These are phyloP conservation scores for Serendipita sp. DNA, from an alignment of 768 basidiomycete genomes.

Conservation along the genomic window DNA sequence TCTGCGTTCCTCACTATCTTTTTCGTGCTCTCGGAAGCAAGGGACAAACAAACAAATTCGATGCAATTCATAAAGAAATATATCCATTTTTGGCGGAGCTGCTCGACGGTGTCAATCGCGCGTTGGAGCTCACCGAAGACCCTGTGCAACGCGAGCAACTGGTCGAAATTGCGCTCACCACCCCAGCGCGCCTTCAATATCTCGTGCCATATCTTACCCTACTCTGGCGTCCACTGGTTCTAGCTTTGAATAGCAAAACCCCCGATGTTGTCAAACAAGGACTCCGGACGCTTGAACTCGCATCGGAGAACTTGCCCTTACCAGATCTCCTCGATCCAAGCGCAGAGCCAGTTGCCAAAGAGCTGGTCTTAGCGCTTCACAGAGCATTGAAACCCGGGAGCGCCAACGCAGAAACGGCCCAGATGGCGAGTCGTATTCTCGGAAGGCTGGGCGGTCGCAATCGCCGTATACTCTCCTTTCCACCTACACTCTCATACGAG, in stretches of 20 bases:
- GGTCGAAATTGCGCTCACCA: slow-evolving; percentile 92
- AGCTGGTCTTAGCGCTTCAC: slow-evolving; percentile 89
- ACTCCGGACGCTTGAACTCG: slow-evolving; percentile 89
- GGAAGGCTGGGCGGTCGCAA: slow-evolving; percentile 95
- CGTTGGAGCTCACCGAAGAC: slow-evolving; percentile 61
- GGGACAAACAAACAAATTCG: slow-evolving; percentile 61
- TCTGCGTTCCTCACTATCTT: slow-evolving; percentile 64
- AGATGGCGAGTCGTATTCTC: slow-evolving; percentile 88
- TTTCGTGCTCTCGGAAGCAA: slow-evolving; percentile 88
- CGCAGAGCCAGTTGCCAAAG: slow-evolving; percentile 76
- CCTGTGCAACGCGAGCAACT: slow-evolving; percentile 74
- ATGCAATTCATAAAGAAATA: slow-evolving; percentile 89
- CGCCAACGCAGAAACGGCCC: slow-evolving; percentile 56
- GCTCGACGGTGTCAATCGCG: slow-evolving; percentile 85
- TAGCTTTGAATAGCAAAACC: slow-evolving; percentile 54
- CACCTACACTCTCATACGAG: slow-evolving; percentile 57
- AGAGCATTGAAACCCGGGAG: slow-evolving; percentile 77
- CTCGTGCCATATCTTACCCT: slow-evolving; percentile 88
- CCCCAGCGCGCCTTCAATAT: slow-evolving; percentile 87
- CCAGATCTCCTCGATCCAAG: slow-evolving; percentile 97
- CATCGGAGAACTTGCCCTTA: slow-evolving; percentile 89
- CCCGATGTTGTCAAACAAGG: slow-evolving; percentile 90
- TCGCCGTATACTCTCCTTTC: slow-evolving; percentile 65
- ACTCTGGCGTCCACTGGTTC: slow-evolving; percentile 88
- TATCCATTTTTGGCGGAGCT: slow-evolving; percentile 91